Conservation (phyloP, 371 early-diverging fungal species). For the Zopfochytrium polystomum region DNA sequence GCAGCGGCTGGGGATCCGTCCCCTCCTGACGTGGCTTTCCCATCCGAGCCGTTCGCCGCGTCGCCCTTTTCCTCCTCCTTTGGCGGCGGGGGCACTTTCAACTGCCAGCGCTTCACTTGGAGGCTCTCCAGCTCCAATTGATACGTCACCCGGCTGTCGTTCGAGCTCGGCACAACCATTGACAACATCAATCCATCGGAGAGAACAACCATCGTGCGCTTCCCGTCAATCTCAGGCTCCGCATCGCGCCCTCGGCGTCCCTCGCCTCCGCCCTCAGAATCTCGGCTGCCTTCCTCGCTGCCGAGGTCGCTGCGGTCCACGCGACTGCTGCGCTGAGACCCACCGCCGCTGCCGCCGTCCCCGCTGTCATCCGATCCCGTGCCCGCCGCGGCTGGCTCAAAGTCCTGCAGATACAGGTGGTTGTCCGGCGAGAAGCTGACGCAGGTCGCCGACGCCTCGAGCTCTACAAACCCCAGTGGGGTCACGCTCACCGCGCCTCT, state of each 20-base stretch:
- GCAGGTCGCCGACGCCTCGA: conserved; percentile 17
- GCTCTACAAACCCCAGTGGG: conserved; percentile 44
- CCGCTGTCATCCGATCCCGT: conserved; percentile 13
- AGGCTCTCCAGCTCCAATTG: conserved; percentile 19
- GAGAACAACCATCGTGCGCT: conserved; percentile 29
- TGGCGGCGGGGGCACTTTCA: conserved; percentile 35
- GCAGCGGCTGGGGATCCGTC: conserved; percentile 10
- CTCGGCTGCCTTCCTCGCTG: too few relatives aligned
- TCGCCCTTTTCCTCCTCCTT: conserved; percentile 9
- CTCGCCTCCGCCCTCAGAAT: conserved; percentile 20
- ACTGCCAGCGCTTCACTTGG: conserved; percentile 29
- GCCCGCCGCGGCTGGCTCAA: conserved; percentile 28
- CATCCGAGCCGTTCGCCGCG: too few relatives aligned
- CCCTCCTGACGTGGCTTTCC: too few relatives aligned
- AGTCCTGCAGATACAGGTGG: conserved; percentile 35
- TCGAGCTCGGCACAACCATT: conserved; percentile 23
- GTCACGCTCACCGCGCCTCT: conserved; percentile 24
- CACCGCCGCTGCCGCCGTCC: too few relatives aligned
- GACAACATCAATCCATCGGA: conserved; percentile 35
- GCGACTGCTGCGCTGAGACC: too few relatives aligned
- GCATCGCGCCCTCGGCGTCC: conserved; percentile 18
- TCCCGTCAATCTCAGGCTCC: conserved; percentile 23
- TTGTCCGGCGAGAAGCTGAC: conserved; percentile 46
- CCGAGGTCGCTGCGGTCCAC: too few relatives aligned
- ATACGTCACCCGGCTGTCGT: conserved; percentile 38